Evolutionary conservation across 192 early-diverging fungal genomes (phyloP), one percentile per base, ranked within the genome.

Genomic region (Coemansia sp.): DNA sequence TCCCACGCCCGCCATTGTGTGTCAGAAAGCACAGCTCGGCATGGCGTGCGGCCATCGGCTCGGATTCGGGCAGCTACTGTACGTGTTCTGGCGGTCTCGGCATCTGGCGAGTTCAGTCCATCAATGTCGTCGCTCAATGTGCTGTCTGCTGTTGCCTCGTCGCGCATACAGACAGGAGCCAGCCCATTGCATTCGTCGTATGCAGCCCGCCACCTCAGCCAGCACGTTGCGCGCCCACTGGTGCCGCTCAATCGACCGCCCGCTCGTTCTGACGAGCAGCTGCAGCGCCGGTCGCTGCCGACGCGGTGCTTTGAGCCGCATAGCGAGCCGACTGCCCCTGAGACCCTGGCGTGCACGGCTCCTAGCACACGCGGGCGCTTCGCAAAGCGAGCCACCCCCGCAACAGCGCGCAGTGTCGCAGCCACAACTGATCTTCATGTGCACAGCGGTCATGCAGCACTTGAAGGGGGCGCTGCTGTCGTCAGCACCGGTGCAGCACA

Each of bases 91-190:
- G 35, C 62, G 22, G 62, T 64, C 5, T 39, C 52, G 1, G 62
- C 62, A 4, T 19, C 45, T 9, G 62, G 62, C 62, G 50, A 31
- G 23, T 64, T 64, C 38, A 64, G 62, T 53, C 51, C 51, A 11
- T 39, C 62, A 19, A 5, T 51, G 50, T 12, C 62, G 22, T 49
- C 29, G 48, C 48, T 17, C 35, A 41, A 43, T 25, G 19, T 41
- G 17, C 22, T 39, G 23, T 22, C 53, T 5, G 50, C 41, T 23
- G 35, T n/a, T 23, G 52, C 37, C 6, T 49, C 47, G 19, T 49
- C 47, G n/a, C 47, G 16, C 16, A 10, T 9, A 9, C 47, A 49
- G 14, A 49, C 56, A 49, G 52, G 45, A 50, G 8, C 56, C 57
- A 52, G 53, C 65, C 6, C 67, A 50, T 19, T 48, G 57, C 50